These are phyloP conservation scores for Galerina sulciceps DNA, from an alignment of 768 basidiomycete genomes.

Conservation along the genomic window DNA sequence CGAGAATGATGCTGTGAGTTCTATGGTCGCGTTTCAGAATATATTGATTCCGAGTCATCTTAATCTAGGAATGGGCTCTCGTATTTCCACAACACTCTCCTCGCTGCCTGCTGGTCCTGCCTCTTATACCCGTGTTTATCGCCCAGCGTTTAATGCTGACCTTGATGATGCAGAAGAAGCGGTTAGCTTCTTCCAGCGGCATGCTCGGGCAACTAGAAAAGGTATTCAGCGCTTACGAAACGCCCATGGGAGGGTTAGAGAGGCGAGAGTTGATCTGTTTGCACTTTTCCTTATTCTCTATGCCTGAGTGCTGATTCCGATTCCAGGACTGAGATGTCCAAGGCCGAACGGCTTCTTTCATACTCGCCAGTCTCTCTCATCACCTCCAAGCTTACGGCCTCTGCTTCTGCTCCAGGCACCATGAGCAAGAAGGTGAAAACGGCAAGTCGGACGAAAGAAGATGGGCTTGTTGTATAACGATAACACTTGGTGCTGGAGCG, in stretches of 20 bases:
- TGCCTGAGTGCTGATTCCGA: background rate
- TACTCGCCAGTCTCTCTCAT: constrained; percentile 77
- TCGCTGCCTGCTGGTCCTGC: constrained; percentile 71
- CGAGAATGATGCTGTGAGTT: constrained; percentile 72
- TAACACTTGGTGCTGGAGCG: constrained; percentile 89
- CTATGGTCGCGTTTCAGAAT: background rate
- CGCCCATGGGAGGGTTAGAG: constrained; percentile 64
- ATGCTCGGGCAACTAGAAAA: constrained; percentile 67
- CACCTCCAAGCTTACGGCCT: constrained; percentile 65
- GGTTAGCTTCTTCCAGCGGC: constrained; percentile 64
- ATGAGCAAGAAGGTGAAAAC: constrained; percentile 44
- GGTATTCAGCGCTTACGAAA: constrained; percentile 71
- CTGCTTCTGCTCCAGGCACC: constrained; percentile 49
- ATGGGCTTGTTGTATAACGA: constrained; percentile 69
- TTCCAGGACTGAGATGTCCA: constrained; percentile 68
- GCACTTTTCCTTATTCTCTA: background rate
- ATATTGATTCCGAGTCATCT: constrained; percentile 3
- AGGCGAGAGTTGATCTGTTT: constrained; percentile 65
- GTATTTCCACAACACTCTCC: constrained; percentile 62
- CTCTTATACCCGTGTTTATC: constrained; percentile 81
- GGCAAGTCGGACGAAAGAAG: constrained; percentile 23
- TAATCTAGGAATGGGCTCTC: constrained; percentile 70
- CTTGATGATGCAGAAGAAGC: constrained; percentile 66
- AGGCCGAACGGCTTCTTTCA: constrained; percentile 73
- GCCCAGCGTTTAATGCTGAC: constrained; percentile 86